Percentiles rank a stretch among this genome's conserved stretches.
Evolutionary conservation across 805 yeast genomes (phyloP).

Genomic region (Candida maesae): DNA sequence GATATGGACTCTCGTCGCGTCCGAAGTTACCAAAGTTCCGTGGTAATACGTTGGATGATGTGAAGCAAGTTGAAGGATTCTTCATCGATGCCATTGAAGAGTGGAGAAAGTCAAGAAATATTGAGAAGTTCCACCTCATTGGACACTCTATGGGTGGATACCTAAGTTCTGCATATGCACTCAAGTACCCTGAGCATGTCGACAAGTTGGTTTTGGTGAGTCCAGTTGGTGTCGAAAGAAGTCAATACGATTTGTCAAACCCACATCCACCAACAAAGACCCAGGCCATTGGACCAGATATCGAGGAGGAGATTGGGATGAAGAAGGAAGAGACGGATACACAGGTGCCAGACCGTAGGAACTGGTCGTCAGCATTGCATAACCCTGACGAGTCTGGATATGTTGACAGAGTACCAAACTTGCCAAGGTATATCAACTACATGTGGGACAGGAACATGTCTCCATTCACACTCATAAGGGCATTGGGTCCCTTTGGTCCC

Average conservation of each 20-base stretch:
- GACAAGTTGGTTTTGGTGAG: conserved; percentile 52
- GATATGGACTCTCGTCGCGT: conserved; percentile 60
- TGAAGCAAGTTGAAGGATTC: conserved; percentile 30
- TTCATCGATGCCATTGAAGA: conserved; percentile 48
- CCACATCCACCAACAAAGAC: conserved; percentile 1
- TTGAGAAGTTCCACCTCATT: conserved; percentile 52
- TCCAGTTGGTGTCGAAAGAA: conserved; percentile 73
- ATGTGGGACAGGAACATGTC: conserved; percentile 54
- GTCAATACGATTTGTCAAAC: conserved; percentile 31
- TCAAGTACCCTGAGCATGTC: conserved; percentile 50
- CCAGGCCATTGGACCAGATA: conserved; percentile 27
- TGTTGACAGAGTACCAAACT: conserved; percentile 31
- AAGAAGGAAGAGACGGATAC: conserved; percentile 16
- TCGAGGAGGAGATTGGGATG: conserved; percentile 31
- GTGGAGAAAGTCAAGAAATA: conserved; percentile 48
- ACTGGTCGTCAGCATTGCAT: conserved; percentile 20
- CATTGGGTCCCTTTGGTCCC: conserved; percentile 51
- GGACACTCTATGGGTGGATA: conserved; percentile 78
- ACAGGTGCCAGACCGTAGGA: conserved; percentile 15
- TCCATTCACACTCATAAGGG: conserved; percentile 50
- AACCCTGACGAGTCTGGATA: conserved; percentile 31
- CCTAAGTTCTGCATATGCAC: conserved; percentile 54
- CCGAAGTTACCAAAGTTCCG: conserved; percentile 33
- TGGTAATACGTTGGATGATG: conserved; percentile 26
- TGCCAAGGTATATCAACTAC: conserved; percentile 34